Evolutionary conservation across 768 basidiomycete species (phyloP), one percentile per base, ranked within the genome.

Genomic region (Termitomyces sp.): DNA sequence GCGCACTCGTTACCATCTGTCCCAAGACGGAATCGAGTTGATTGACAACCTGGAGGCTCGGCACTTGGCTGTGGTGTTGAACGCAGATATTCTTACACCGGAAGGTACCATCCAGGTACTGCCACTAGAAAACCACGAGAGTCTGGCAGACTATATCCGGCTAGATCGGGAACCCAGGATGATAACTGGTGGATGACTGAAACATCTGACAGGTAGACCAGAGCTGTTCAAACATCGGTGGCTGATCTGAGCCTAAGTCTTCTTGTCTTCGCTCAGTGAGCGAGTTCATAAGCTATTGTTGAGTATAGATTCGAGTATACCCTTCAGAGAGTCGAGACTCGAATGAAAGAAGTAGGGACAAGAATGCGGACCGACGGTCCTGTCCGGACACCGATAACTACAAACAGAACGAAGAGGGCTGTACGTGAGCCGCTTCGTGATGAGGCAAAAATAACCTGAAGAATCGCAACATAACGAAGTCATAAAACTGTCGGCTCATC

Each of bases 131-230:
- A 55, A 30, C 49, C 48, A 52, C 17, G 56, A 49, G 57, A 54
- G 47, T 19, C 37, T 52, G 47, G 47, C 52, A 60, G 50, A 48
- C 54, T 59, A 60, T 30, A 45, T 55, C 63, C 63, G 63, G 42
- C 59, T 50, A 43, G 40, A 21, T 39, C 56, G 59, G 61, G 46
- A 57, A 56, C 40, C 16, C 52, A 27, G 35, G 35, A 56, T 57
- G 51, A 50, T 60, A 53, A 52, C 46, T 58, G 53, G 50, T 41
- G 49, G 53, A 53, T 28, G 41, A 60, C 54, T 60, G 62, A 64
- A 64, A 64, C 63, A 58, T 55, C 59, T 32, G 34, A 56, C 56
- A 55, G 45, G 37, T n/a, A 61, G 57, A 55, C 56, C 49, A 55
- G 56, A 52, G 57, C 45, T 58, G 60, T 48, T 54, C 57, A 58